Conservation (phyloP, 345 rosid genomes). For the Noccaea caerulescens region DNA sequence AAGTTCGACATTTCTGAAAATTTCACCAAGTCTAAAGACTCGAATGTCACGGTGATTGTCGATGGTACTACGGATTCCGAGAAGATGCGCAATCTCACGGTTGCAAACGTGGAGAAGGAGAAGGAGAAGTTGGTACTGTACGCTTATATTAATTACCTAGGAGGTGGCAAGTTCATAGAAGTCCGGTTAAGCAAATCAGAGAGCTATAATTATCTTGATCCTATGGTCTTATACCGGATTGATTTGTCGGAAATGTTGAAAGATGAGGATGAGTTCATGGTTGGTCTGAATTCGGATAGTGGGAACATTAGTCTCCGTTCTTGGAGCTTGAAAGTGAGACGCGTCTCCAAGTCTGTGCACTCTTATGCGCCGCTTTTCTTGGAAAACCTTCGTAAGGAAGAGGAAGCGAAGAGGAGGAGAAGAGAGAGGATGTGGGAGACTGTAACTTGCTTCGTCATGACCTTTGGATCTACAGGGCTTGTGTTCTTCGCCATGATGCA, state of each 20-base stretch:
- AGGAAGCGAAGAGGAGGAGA: conserved; percentile 42
- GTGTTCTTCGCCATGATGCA: conserved; percentile 65
- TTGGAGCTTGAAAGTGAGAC: conserved; percentile 68
- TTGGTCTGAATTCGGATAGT: conserved; percentile 69
- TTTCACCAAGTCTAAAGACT: conserved; percentile 44
- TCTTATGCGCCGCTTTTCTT: conserved; percentile 50
- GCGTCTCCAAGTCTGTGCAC: conserved; percentile 58
- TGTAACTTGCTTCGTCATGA: conserved; percentile 63
- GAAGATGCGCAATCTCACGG: conserved; percentile 51
- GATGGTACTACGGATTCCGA: conserved; percentile 52
- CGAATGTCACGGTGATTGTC: conserved; percentile 58
- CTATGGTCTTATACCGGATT: conserved; percentile 50
- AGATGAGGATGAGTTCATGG: conserved; percentile 49
- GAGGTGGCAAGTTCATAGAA: conserved; percentile 63
- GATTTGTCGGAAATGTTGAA: conserved; percentile 59
- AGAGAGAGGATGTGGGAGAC: conserved; percentile 54
- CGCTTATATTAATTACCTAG: conserved; percentile 73
- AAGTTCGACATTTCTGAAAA: conserved; percentile 58
- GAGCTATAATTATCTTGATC: conserved; percentile 49
- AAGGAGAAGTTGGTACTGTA: conserved; percentile 47
- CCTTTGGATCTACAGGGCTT: conserved; percentile 68
- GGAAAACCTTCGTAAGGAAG: conserved; percentile 40
- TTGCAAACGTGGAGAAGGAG: conserved; percentile 46
- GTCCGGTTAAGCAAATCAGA: conserved; percentile 60
- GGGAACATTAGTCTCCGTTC: conserved; percentile 57